Conservation (phyloP, 345 rosid species). For the Aquilaria malaccensis region DNA sequence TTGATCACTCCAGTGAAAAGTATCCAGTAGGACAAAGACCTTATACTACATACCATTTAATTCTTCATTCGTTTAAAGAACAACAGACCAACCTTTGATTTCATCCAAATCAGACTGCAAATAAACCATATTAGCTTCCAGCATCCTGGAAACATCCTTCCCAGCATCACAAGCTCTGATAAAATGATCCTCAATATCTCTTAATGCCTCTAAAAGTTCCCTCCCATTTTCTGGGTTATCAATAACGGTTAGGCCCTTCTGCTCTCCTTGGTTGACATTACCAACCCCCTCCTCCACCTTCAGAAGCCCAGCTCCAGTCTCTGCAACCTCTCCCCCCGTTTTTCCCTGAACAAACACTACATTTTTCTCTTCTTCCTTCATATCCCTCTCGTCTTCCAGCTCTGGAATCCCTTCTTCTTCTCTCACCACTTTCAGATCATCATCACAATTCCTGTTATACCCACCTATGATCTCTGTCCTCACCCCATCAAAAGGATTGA, state of each 20-base stretch:
- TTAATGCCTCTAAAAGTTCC: conserved; percentile 63
- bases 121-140: conserved; percentile 50
- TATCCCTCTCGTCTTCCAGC: conserved; percentile 50
- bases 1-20: too few relatives aligned
- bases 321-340: conserved; percentile 15
- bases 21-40: too few relatives aligned
- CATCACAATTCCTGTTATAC: conserved; percentile 40
- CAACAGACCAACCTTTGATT: conserved; percentile 42
- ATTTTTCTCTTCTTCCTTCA: conserved; percentile 23
- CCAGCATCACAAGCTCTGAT: conserved; percentile 71
- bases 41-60: too few relatives aligned
- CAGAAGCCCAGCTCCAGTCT: conserved; percentile 20
- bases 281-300: conserved; percentile 20
- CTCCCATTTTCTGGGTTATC: conserved; percentile 49
- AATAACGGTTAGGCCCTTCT: conserved; percentile 36
- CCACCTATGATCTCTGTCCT: conserved; percentile 46
- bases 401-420: conserved; percentile 75
- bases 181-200: conserved; percentile 62
- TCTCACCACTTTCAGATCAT: conserved; percentile 52
- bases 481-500: conserved; percentile 51
- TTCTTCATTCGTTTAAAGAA: neutral
- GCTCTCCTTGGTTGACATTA: conserved; percentile 27
- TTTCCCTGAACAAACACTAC: conserved; percentile 23
- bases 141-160: conserved; percentile 63
- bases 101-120: conserved; percentile 49